Evolutionary conservation across 257 asterid species (phyloP), one percentile per base, ranked within the genome.

Genomic region (Buddleja alternifolia): DNA sequence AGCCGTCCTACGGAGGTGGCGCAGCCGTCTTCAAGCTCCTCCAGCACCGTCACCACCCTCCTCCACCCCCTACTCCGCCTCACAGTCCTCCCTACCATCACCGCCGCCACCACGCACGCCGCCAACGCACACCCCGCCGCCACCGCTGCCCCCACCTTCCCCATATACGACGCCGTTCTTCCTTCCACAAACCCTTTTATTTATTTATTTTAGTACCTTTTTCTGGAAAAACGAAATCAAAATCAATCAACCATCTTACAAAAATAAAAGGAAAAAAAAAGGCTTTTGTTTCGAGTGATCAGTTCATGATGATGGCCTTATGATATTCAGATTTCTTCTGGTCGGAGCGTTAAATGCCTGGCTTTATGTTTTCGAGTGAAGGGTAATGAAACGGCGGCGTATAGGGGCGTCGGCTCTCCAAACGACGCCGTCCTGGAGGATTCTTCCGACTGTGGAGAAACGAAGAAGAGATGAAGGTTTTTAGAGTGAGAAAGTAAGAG

Each of bases 111-210:
- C 54, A 82, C 83, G 73, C 91, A 85, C 60, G 86, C 94, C 72
- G 84, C 96, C 84, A 77, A 73, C 12, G 97, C 91, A 72, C 88
- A 81, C 10, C 91, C 97, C 61, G 86, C 88, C 75, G 79, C 92
- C 73, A 84, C 11, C 63, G 87, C 85, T 67, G 78, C 73, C 68
- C 70, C 93, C 46, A 84, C 78, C 77, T 80, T 85, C 80, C 93
- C 87, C 88, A 78, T 84, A 53, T 15, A 59, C 74, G 41, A 53
- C 19, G 53, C 74, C 52, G 77, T 42, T 66, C 77, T 71, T 37
- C 23, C n/a, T 32, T 16, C 54, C 70, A 3, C 65, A 73, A 61
- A 21, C 11, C 70, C 60, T 65, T 29, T 10, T 29, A 29, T 29
- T 2, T 2, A 17, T 21, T 10, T 15, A n/a, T 54, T 14, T 29